These are phyloP conservation scores for Brasilioporus rufonigricans DNA, from an alignment of 768 basidiomycete species.

Conservation along the genomic window DNA sequence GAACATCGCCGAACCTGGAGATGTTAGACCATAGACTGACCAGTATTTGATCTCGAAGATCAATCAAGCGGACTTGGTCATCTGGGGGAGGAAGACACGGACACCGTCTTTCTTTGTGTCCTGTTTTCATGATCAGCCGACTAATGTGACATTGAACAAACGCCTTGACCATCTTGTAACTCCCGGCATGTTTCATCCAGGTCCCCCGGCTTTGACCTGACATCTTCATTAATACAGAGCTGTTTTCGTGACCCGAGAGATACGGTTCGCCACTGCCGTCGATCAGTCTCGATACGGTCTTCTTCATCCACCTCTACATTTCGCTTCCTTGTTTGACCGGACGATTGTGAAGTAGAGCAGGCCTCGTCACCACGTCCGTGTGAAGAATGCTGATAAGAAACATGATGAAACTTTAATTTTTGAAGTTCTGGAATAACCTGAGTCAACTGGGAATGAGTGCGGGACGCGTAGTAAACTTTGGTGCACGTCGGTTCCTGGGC, in stretches of 20 bases:
- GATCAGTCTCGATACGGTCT: slow-evolving; percentile 24
- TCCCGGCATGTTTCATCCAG: slow-evolving; percentile 89
- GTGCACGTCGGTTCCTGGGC: slow-evolving; percentile 58
- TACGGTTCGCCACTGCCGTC: slow-evolving; percentile 55
- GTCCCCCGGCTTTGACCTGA: slow-evolving; percentile 61
- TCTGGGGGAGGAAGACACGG: slow-evolving; percentile 68
- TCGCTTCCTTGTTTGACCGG: slow-evolving; percentile 19
- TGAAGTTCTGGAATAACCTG: slow-evolving; percentile 86
- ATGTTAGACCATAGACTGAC: slow-evolving; percentile 34
- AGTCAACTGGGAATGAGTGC: slow-evolving; percentile 93
- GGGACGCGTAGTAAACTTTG: slow-evolving; percentile 91
- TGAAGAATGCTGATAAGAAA: slow-evolving; percentile 20
- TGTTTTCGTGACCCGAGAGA: slow-evolving; percentile 88
- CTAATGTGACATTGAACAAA: not conserved
- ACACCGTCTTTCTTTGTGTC: slow-evolving; percentile 68
- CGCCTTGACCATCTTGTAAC: slow-evolving; percentile 57
- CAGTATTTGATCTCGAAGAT: slow-evolving; percentile 85
- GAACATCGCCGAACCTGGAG: not conserved
- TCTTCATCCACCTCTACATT: slow-evolving; percentile 22
- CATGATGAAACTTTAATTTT: slow-evolving; percentile 56
- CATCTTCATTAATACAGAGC: slow-evolving; percentile 85
- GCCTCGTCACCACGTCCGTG: not conserved
- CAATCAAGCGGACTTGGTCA: slow-evolving; percentile 70
- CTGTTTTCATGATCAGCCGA: slow-evolving; percentile 32
- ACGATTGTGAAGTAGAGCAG: not conserved